Percentiles rank a stretch among this genome's conserved stretches.
Evolutionary conservation across 2,329 filamentous ascomycete species (phyloP).

Genomic region (Lachnellula subtilissima): DNA sequence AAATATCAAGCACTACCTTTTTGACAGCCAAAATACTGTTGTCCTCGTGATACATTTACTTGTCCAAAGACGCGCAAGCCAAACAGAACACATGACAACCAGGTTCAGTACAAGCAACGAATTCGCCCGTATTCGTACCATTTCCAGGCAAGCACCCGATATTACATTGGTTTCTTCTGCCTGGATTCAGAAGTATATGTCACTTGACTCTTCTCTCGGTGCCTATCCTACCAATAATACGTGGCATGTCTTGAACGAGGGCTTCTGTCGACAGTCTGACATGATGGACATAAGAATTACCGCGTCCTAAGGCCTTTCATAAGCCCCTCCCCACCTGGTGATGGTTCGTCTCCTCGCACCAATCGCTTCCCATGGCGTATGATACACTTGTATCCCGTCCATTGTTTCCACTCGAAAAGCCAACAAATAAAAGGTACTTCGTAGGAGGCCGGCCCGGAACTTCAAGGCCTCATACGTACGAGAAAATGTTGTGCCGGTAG

Average conservation of each 20-base stretch:
- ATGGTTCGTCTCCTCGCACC: too few species aligned
- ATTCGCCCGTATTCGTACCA: background rate
- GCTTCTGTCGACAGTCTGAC: background rate
- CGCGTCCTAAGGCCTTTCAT: background rate
- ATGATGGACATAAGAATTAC: background rate
- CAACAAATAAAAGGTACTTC: too few species aligned
- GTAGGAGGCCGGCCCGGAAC: too few species aligned
- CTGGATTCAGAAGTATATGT: background rate
- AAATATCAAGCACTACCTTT: background rate
- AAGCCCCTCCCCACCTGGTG: too few species aligned
- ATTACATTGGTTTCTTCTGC: background rate
- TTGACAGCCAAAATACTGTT: background rate
- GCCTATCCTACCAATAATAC: background rate
- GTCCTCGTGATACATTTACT: background rate
- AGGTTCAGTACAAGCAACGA: background rate
- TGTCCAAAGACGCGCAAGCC: background rate
- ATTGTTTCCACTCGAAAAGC: too few species aligned
- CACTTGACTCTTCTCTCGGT: background rate
- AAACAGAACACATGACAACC: background rate
- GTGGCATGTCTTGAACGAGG: background rate
- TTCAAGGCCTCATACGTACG: too few species aligned
- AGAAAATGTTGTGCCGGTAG: too few species aligned
- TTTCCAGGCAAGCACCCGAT: background rate
- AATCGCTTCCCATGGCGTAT: too few species aligned
- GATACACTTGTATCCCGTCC: too few species aligned